Base-by-base conservation (phyloP, 306 rosid genomes). In the Quercus parvula region DNA sequence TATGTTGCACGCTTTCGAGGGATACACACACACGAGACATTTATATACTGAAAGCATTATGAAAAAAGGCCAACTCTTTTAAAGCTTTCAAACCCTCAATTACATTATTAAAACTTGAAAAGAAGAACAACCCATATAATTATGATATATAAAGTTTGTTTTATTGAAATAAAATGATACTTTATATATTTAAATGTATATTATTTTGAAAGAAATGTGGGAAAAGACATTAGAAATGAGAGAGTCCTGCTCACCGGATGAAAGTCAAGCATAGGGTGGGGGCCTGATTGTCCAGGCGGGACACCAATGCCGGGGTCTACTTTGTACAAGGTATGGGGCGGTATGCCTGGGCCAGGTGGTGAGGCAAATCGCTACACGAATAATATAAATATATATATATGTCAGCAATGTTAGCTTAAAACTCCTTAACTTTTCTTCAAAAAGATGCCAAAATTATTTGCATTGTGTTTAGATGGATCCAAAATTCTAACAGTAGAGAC, bases 321-420 rank as follows among this genome's bases (percentile, higher is more conserved):
- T 88, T 88, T 90, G 85, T 85, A 88, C 89, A 88, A 85, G 62
- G 78, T 82, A 73, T 89, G 93, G 4, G 88, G 85, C 69, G 92
- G 91, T 30, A 87, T 85, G 73, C 91, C 93, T 14, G 97, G 82
- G 73, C 90, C 83, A 9, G 84, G 82, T 14, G 90, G 83, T 71
- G 82, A 64, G 18, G 83, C 86, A 84, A 86, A 88, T 83, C 89
- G 85, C 99, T 92, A 89, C 85, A 77, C 33, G 12, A 20, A 44
- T 20, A 68, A n/a, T 61, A 56, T 12, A 20, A 64, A 62, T 67
- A 35, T 30, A 56, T 12, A 20, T 71, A 62, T 67, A 35, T 30
- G 28, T 56, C 35, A 2, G 27, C 66, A 62, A 18, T 62, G 77
- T 77, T 22, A 80, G 70, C 72, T 62, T 31, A 70, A 46, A 10